Evolutionary conservation across 2,329 filamentous ascomycete species (phyloP), one percentile per base, ranked within the genome.

Genomic region (Aspergillus spinulosporus): DNA sequence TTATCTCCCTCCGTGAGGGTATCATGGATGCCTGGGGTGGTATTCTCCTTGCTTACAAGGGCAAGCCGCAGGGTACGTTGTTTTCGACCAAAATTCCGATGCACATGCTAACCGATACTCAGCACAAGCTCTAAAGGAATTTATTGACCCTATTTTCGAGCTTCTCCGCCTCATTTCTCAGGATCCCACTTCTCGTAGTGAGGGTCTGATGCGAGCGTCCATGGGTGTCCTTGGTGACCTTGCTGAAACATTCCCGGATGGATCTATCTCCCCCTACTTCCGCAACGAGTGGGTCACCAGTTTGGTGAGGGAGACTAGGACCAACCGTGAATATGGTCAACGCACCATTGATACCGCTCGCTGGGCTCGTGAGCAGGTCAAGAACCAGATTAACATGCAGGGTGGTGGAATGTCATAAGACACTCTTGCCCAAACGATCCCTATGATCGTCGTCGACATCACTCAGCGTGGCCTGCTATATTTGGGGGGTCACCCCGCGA

Each of bases 11-110:
- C 48, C 88, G 94, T 52, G 95, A 99, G 72, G 94, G 93, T 65
- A 97, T 99, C 64, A 96, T 97, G 88, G 94, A 99, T 81, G 94
- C 94, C 34, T 99, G 95, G 92, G 92, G 92, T 68, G 94, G 94
- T 64, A 94, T 96, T 64, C 92, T 99, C 70, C 87, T 93, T 73
- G 92, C 94, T 52, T 92, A 97, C 88, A 96, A 94, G 80, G 78
- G 82, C 50, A 90, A 69, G 32, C 66, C 72, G 52, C 70, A 76
- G 57, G 70, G 21, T 21, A 21, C 21, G 21, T 21, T 21, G 21
- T 21, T 21, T 39, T 37, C 9, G 12, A 11, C 26, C 8, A 12
- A 32, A 36, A 0, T 15, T 15, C 15, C 21, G 32, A 8, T 42
- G 2, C 57, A 37, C 54, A 64, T 64, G 88, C 88, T 57, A 78